Evolutionary conservation across 2,329 filamentous ascomycete genomes (phyloP).

Genomic region (Exophiala viscosa): DNA sequence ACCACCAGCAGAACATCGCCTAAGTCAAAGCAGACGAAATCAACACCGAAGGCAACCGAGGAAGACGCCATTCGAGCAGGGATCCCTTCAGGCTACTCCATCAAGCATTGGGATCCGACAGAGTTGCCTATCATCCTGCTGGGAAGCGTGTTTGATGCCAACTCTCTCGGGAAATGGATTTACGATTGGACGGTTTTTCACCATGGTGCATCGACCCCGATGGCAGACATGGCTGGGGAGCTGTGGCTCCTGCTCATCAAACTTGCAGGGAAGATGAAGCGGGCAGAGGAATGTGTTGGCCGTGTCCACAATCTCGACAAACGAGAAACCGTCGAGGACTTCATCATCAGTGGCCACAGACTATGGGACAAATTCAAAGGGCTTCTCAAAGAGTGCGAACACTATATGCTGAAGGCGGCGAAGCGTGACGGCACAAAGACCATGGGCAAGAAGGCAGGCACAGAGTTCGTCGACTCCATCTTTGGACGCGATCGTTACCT

Average conservation of each 20-base stretch:
- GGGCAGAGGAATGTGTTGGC: constrained; percentile 72
- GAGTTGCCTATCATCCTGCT: constrained; percentile 92
- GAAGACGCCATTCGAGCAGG: constrained; percentile 61
- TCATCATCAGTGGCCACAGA: constrained; percentile 82
- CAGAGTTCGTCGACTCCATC: constrained; percentile 93
- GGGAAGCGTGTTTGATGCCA: constrained; percentile 94
- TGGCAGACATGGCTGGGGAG: constrained; percentile 88
- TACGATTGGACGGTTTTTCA: constrained; percentile 98
- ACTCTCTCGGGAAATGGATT: constrained; percentile 98
- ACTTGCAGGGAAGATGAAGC: constrained; percentile 88
- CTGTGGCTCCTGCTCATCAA: constrained; percentile 94
- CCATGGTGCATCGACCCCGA: constrained; percentile 74
- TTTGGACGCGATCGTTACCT: constrained; percentile 89
- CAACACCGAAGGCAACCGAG: constrained; percentile 54
- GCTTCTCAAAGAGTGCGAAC: constrained; percentile 85
- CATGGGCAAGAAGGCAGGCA: constrained; percentile 87
- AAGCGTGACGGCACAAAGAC: constrained; percentile 67
- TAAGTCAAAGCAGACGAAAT: constrained; percentile 40
- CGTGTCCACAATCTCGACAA: constrained; percentile 70
- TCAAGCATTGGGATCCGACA: constrained; percentile 96
- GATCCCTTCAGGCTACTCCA: constrained; percentile 85
- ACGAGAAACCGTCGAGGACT: constrained; percentile 79
- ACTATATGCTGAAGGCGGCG: constrained; percentile 88
- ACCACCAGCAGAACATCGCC: constrained; percentile 45
- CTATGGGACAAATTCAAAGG: constrained; percentile 80